Base-by-base conservation (phyloP, 257 asterid species). In the Solanum pennellii region DNA sequence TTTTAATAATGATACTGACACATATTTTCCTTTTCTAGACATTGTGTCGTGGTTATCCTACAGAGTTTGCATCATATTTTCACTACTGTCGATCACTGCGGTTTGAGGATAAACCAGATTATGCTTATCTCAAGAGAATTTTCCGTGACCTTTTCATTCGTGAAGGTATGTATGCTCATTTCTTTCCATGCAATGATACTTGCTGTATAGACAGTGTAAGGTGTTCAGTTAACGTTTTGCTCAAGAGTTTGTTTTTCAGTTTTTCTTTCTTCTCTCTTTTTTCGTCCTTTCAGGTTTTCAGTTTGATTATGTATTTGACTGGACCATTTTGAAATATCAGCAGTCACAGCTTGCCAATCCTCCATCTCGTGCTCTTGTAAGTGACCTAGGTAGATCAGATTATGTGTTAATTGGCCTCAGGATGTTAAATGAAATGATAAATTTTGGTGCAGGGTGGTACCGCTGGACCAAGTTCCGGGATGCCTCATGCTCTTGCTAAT, bases 251-350 rank as follows among this genome's bases (percentile, higher is more conserved):
- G 15, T 49, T 3, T 3, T 49, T 82, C 85, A 49, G 12, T 82
- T 82, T 82, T 49, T 41, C 85, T 82, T 56, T 52, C 23, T 37
- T 83, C 83, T 25, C 33, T 83, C 23, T 41, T 45, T 71, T 83
- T n/a, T 74, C 68, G 45, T 52, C 21, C 59, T 74, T 85, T 82
- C 95, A 96, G 98, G 98, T 74, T 94, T 96, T 90, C 98, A 94
- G 86, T 92, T 91, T 59, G 98, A 95, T 91, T 91, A 94, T 89
- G 94, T 95, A 33, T 95, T 90, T 87, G 98, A 95, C 92, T 95
- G 98, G 98, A 94, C 97, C 66, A 94, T 96, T 87, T 88, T 96
- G 92, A 94, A 94, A 88, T 96, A 92, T 88, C 97, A 94, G 92
- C 98, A 94, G 86, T 92, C 96, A 44, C 97, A 96, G 90, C 94